Conservation (phyloP, 176 grass and related monocot genomes). For the Oryza glaberrima region DNA sequence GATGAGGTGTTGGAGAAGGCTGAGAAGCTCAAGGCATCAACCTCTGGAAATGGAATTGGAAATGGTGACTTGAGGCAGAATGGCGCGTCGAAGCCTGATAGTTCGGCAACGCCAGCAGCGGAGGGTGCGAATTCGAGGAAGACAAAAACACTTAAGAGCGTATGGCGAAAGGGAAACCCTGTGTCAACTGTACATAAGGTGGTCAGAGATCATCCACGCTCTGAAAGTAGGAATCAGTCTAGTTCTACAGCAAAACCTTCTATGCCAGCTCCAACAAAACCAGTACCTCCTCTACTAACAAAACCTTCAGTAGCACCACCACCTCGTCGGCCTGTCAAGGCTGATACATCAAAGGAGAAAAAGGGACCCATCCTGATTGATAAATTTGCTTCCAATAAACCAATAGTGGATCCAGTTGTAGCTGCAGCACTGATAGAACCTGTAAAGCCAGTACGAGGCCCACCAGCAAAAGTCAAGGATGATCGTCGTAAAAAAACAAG, state of each 20-base stretch:
- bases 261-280: conserved; percentile 46
- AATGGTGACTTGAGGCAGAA: conserved; percentile 35
- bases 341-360: conserved; percentile 62
- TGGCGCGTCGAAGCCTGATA: conserved; percentile 42
- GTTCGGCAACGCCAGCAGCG: conserved; percentile 32
- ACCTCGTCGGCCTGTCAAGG: conserved; percentile 39
- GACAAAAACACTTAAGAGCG: conserved; percentile 77
- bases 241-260: conserved; percentile 39
- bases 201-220: conserved; percentile 60
- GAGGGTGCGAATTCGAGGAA: conserved; percentile 54
- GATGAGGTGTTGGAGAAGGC: conserved; percentile 86
- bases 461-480: conserved; percentile 64
- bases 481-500: conserved; percentile 61
- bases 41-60: conserved; percentile 27
- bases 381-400: conserved; percentile 79
- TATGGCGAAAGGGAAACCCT: conserved; percentile 92
- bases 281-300: conserved; percentile 45
- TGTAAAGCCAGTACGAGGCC: conserved; percentile 63
- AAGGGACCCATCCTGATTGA: conserved; percentile 92
- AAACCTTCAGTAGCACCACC: conserved; percentile 63
- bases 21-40: conserved; percentile 76
- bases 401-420: conserved; percentile 66
- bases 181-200: conserved; percentile 65
- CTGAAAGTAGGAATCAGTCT: conserved; percentile 48
- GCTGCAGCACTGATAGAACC: conserved; percentile 61